These are phyloP conservation scores for Penicillium brevicompactum DNA, from an alignment of 2,329 filamentous ascomycete genomes.

Conservation along the genomic window DNA sequence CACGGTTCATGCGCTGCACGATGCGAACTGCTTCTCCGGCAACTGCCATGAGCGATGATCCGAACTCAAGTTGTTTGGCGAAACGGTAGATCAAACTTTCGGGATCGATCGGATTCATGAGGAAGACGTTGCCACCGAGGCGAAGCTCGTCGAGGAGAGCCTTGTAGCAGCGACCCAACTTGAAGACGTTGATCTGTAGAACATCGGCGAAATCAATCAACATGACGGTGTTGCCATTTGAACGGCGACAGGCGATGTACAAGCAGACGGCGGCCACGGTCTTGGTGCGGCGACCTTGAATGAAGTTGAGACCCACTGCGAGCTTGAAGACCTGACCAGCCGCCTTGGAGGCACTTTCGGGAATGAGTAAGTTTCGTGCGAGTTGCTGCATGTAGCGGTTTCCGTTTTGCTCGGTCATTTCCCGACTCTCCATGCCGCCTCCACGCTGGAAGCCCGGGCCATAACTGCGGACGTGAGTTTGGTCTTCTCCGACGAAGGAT, in stretches of 20 bases:
- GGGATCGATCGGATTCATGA: slow-evolving; percentile 76
- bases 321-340: slow-evolving; percentile 76
- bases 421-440: slow-evolving; percentile 53
- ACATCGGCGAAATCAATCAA: slow-evolving; percentile 94
- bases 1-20: slow-evolving; percentile 87
- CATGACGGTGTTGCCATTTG: slow-evolving; percentile 81
- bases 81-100: slow-evolving; percentile 92
- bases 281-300: slow-evolving; percentile 80
- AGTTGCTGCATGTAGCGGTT: slow-evolving; percentile 48
- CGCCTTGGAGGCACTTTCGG: slow-evolving; percentile 64
- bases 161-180: slow-evolving; percentile 87
- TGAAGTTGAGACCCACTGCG: slow-evolving; percentile 73
- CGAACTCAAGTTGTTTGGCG: slow-evolving; percentile 89
- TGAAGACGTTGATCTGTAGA: slow-evolving; percentile 83
- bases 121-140: slow-evolving; percentile 59
- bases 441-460: slow-evolving; percentile 49
- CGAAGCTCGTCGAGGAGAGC: slow-evolving; percentile 67
- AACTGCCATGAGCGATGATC: slow-evolving; percentile 76
- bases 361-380: slow-evolving; percentile 45
- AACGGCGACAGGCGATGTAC: slow-evolving; percentile 82
- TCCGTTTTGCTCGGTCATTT: slow-evolving; percentile 49
- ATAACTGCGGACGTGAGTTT: slow-evolving; percentile 72
- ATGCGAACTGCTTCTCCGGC: slow-evolving; percentile 86
- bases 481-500: slow-evolving; percentile 81
- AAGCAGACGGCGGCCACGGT: slow-evolving; percentile 89